A percentile compares a stretch with the other conserved stretches of the same genome.
phyloP scores from a whole-genome alignment of 2,329 filamentous ascomycete genomes.

The Huntiella bhutanensis region DNA sequence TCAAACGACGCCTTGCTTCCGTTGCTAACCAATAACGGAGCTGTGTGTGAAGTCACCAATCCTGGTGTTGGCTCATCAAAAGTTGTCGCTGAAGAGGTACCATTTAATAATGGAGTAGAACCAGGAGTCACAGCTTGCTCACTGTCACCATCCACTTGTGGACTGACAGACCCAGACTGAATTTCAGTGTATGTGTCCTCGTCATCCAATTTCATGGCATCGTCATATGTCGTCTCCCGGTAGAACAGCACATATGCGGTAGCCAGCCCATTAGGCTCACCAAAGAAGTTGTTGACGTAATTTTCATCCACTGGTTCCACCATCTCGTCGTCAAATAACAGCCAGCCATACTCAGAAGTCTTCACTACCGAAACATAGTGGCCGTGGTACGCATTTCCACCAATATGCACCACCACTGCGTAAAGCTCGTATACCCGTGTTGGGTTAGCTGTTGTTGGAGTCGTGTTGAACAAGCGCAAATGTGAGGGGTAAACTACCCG shows the following conservation, averaged over 20 bases:
- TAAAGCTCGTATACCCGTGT: constrained; percentile 93
- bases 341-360: constrained; percentile 85
- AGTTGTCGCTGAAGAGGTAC: constrained; percentile 2
- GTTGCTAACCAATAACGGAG: constrained; percentile 23
- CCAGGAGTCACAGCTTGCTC: not conserved
- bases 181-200: constrained; percentile 2
- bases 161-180: not conserved
- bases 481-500: constrained; percentile 95
- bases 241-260: constrained; percentile 97
- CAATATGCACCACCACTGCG: constrained; percentile 92
- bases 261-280: constrained; percentile 74
- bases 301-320: constrained; percentile 94
- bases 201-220: constrained; percentile 20
- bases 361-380: constrained; percentile 98
- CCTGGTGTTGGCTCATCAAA: constrained; percentile 29
- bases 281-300: constrained; percentile 94
- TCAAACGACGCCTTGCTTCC: not conserved
- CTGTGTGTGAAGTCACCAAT: constrained; percentile 48
- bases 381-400: constrained; percentile 88
- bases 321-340: constrained; percentile 95
- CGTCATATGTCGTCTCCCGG: constrained; percentile 64
- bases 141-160: not conserved
- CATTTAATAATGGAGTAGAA: not conserved
- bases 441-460: constrained; percentile 81
- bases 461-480: constrained; percentile 90